phyloP scores from a whole-genome alignment of 2,329 filamentous ascomycete genomes.

The Trichophyton mentagrophytes region DNA sequence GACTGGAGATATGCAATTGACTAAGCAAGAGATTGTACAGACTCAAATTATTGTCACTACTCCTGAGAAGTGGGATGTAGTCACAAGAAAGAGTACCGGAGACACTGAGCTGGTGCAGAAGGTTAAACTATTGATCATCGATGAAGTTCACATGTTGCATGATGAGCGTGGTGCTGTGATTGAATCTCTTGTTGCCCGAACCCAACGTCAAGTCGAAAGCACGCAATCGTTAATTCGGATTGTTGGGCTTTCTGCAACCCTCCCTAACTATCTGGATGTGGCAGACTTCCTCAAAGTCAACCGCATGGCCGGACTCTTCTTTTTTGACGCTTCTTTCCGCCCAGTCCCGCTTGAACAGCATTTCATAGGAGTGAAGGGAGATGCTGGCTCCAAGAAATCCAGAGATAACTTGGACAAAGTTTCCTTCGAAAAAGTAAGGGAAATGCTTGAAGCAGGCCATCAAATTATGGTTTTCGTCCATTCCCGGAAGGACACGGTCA shows the following conservation, averaged over 20 bases:
- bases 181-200: slow-evolving; percentile 88
- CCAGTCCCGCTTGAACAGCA: slow-evolving; percentile 95
- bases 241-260: slow-evolving; percentile 82
- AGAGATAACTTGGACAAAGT: slow-evolving; percentile 79
- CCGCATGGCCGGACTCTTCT: slow-evolving; percentile 81
- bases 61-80: slow-evolving; percentile 98
- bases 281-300: slow-evolving; percentile 96
- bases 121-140: slow-evolving; percentile 87
- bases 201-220: slow-evolving; percentile 91
- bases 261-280: slow-evolving; percentile 94
- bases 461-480: slow-evolving; percentile 99
- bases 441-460: slow-evolving; percentile 84
- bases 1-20: slow-evolving; percentile 97
- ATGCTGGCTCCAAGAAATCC: slow-evolving; percentile 59
- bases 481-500: slow-evolving; percentile 83
- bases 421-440: slow-evolving; percentile 84
- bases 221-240: slow-evolving; percentile 96
- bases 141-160: slow-evolving; percentile 98
- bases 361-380: slow-evolving; percentile 75
- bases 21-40: slow-evolving; percentile 86
- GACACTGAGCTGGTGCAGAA: slow-evolving; percentile 97
- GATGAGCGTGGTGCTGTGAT: slow-evolving; percentile 93
- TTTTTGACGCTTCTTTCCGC: slow-evolving; percentile 90
- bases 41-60: slow-evolving; percentile 98
- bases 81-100: slow-evolving; percentile 90